A percentile compares a stretch with the other conserved stretches of the same genome.
phyloP scores from a whole-genome alignment of 495 filamentous ascomycete genomes.

The Podospora pseudocomata region DNA sequence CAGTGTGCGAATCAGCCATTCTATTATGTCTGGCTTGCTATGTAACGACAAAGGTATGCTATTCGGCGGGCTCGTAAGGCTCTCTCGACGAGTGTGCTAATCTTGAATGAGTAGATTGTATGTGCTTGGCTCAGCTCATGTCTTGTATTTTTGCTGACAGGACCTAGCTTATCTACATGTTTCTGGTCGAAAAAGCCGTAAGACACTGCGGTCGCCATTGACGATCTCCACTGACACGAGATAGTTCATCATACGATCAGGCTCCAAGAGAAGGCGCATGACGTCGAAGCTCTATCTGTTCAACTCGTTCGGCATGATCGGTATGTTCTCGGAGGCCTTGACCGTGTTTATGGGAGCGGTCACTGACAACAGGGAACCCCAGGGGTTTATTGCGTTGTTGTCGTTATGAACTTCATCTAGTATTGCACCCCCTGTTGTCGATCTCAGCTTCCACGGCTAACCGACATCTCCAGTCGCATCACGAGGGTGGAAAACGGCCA shows the following conservation, averaged over 20 bases:
- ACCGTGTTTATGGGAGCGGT: neutral
- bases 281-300: slow-evolving; percentile 50
- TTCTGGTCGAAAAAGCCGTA: slow-evolving; percentile 53
- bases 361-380: slow-evolving; percentile 12
- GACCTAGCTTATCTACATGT: slow-evolving; percentile 49
- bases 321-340: slow-evolving; percentile 22
- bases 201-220: slow-evolving; percentile 8
- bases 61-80: neutral
- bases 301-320: slow-evolving; percentile 52
- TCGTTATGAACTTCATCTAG: slow-evolving; percentile 50
- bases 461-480: slow-evolving; percentile 37
- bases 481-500: slow-evolving; percentile 42
- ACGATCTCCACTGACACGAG: neutral
- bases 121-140: slow-evolving; percentile 10
- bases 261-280: slow-evolving; percentile 38
- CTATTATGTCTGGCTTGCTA: slow-evolving; percentile 51
- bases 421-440: slow-evolving; percentile 26
- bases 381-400: slow-evolving; percentile 48
- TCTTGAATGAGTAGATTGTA: slow-evolving; percentile 36
- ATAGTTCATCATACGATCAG: slow-evolving; percentile 48
- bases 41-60: slow-evolving; percentile 50
- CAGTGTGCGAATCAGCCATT: slow-evolving; percentile 48
- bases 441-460: neutral
- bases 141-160: neutral
- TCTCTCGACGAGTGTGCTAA: slow-evolving; percentile 8